phyloP scores from a whole-genome alignment of 352 stramenopile species.

The Pythium phragmiticola region DNA sequence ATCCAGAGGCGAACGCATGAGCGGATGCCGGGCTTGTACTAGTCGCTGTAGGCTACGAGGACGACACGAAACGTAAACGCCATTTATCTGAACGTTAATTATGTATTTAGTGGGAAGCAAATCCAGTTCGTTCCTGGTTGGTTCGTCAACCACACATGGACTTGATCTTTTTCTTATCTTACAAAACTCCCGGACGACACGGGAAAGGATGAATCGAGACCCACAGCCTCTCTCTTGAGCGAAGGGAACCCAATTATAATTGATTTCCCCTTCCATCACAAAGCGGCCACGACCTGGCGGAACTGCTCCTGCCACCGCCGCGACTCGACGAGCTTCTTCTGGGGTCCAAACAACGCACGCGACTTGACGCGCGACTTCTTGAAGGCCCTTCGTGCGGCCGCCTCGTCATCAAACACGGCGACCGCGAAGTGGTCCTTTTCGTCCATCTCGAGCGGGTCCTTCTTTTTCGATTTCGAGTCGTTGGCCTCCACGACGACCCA shows the following conservation, averaged over 20 bases:
- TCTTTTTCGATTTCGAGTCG: background rate
- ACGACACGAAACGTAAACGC: too few relatives aligned
- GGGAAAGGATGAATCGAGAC: too few relatives aligned
- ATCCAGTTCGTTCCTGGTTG: too few relatives aligned
- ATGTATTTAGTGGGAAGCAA: too few relatives aligned
- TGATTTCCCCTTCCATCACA: background rate
- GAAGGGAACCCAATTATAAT: too few relatives aligned
- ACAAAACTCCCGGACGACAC: too few relatives aligned
- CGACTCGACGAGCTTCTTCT: background rate
- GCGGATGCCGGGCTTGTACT: too few relatives aligned
- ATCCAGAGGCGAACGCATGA: background rate
- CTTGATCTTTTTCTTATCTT: too few relatives aligned
- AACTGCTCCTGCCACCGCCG: background rate
- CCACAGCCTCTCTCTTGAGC: too few relatives aligned
- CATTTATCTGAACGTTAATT: too few relatives aligned
- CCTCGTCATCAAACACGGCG: slow-evolving; percentile 6
- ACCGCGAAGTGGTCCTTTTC: background rate
- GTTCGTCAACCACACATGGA: too few relatives aligned
- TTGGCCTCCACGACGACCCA: slow-evolving; percentile 4
- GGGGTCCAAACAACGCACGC: background rate
- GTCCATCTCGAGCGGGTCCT: background rate
- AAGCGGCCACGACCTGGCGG: background rate
- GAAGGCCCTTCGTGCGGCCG: background rate
- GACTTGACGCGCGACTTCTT: slow-evolving; percentile 4
- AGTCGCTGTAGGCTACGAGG: too few relatives aligned